A percentile compares a stretch with the other conserved stretches of the same genome.
These are phyloP conservation scores for Byssoonygena ceratinophila DNA, from an alignment of 2,329 filamentous ascomycete species.

Conservation along the genomic window DNA sequence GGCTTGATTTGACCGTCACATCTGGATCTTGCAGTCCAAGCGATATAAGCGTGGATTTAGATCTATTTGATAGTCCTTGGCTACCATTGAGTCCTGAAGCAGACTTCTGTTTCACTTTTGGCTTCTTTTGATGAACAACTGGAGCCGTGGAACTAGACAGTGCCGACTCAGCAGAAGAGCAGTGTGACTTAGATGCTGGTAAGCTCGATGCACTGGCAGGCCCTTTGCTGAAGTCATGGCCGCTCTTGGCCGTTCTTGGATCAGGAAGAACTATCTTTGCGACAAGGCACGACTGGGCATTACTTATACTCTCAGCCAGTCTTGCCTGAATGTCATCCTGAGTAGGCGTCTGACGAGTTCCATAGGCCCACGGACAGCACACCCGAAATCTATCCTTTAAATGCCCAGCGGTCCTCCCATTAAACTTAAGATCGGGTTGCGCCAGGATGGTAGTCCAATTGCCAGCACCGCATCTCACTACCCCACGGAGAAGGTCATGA, in stretches of 20 bases:
- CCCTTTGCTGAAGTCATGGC: conserved; percentile 8
- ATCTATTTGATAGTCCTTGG: conserved; percentile 25
- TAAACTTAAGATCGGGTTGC: conserved; percentile 47
- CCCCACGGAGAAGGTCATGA: conserved; percentile 46
- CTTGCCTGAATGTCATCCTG: conserved; percentile 27
- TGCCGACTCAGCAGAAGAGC: neutral
- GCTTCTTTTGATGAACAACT: neutral
- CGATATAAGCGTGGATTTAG: conserved; percentile 26
- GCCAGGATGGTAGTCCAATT: conserved; percentile 55
- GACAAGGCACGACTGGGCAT: conserved; percentile 1
- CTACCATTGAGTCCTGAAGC: conserved; percentile 18
- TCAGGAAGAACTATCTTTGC: conserved; percentile 19
- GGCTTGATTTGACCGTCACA: conserved; percentile 35
- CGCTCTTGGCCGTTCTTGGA: conserved; percentile 18
- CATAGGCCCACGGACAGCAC: conserved; percentile 43
- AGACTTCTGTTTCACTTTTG: conserved; percentile 1
- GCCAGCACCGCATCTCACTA: conserved; percentile 51
- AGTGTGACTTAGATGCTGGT: neutral
- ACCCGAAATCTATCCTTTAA: conserved; percentile 52
- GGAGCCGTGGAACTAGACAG: neutral
- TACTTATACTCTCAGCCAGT: conserved; percentile 12
- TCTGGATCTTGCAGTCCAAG: conserved; percentile 44
- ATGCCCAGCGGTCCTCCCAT: conserved; percentile 50
- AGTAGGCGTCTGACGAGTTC: conserved; percentile 30
- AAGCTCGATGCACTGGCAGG: neutral